A percentile compares a stretch with the other conserved stretches of the same genome.
These are phyloP conservation scores for Xylaria longipes DNA, from an alignment of 495 filamentous ascomycete genomes.

Conservation along the genomic window DNA sequence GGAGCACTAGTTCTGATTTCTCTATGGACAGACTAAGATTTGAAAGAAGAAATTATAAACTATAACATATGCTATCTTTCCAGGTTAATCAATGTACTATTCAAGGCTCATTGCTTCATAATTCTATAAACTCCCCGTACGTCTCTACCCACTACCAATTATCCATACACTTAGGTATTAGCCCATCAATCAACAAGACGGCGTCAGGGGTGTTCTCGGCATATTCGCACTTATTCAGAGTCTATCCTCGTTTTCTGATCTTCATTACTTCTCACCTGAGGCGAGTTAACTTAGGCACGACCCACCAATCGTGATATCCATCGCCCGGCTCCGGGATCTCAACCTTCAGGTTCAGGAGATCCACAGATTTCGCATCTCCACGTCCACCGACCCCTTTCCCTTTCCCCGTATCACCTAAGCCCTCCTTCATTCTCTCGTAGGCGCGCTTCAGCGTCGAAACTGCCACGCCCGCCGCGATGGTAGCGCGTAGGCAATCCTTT, in stretches of 20 bases:
- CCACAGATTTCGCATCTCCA: constrained; percentile 26
- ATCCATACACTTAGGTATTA: not conserved
- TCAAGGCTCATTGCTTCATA: not conserved
- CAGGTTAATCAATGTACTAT: not conserved
- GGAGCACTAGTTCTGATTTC: not conserved
- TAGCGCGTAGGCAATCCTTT: constrained; percentile 66
- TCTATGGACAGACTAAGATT: not conserved
- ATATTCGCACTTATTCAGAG: not conserved
- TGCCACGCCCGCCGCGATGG: constrained; percentile 70
- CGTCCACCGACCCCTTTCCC: constrained; percentile 10
- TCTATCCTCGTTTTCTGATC: not conserved
- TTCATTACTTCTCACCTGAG: not conserved
- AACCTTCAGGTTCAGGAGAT: constrained; percentile 51
- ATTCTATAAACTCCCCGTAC: not conserved
- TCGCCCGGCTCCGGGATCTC: constrained; percentile 62
- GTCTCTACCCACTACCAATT: not conserved
- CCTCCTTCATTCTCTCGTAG: constrained; percentile 28
- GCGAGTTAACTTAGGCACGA: constrained; percentile 66
- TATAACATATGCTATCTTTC: not conserved
- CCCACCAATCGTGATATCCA: constrained; percentile 78
- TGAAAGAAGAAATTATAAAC: not conserved
- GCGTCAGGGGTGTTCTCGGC: not conserved
- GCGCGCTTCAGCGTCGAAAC: constrained; percentile 63
- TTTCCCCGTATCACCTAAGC: not conserved
- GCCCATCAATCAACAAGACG: not conserved